Evolutionary conservation across 768 basidiomycete genomes (phyloP), one percentile per base, ranked within the genome.

Genomic region (Hericium alpestre): DNA sequence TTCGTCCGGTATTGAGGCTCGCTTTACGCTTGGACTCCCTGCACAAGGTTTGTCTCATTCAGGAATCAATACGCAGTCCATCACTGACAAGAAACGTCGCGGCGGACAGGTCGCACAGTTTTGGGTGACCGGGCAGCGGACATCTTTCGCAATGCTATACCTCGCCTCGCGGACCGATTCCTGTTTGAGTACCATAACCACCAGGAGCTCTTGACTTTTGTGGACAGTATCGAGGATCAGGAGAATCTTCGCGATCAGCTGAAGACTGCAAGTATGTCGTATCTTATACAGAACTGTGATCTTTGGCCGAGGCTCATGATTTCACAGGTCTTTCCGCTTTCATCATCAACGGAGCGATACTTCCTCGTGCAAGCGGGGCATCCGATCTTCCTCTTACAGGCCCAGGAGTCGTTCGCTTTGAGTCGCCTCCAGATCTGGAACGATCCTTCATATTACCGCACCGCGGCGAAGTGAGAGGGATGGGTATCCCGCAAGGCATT

Each of bases 291-390:
- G 16, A 3, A 16, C 43, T 8, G 32, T 10, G 9, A 32, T 46
- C 43, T 46, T 43, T 15, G 20, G 16, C 41, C 13, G 2, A 18
- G 43, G 16, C 43, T n/a, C n/a, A n/a, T 46, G 5, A n/a, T n/a
- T 46, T 20, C 15, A 18, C 15, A 63, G 62, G 56, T 4, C 54
- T 61, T 15, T 49, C 60, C 18, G 59, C 62, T 18, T 63, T 63
- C 54, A 49, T 63, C 1, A 48, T 53, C 10, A 59, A 63, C 51
- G 62, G 60, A 27, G 62, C 62, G 7, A 54, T 63, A 12, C 58
- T 63, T 4, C 62, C 62, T 16, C 57, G 62, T 3, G 57, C 56
- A 11, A 55, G 53, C 43, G 62, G 62, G 2, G 56, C 56, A 4
- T 56, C 62, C 2, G 60, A 63, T 39, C 40, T 58, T 4, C 62